Evolutionary conservation across 1,284 basidiomycete species (phyloP).

Genomic region (Bondarzewia mesenterica): DNA sequence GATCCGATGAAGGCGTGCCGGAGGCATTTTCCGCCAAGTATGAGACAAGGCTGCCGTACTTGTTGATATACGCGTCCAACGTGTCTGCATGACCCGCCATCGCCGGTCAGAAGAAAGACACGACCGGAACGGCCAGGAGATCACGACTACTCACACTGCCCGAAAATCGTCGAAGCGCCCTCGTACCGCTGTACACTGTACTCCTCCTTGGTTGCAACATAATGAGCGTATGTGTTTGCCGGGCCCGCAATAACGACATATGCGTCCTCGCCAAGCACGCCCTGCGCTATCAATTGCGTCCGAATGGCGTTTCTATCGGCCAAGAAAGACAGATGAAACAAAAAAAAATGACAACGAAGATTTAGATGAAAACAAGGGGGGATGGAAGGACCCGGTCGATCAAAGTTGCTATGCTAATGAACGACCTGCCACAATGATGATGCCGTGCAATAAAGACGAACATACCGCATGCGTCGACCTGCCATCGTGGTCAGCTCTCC

Average conservation of each 20-base stretch:
- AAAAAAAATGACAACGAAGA: no score
- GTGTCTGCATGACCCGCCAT: constrained; percentile 36
- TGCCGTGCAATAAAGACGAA: constrained; percentile 2
- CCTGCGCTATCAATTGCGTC: constrained; percentile 51
- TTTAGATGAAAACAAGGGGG: no score
- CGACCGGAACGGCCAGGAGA: constrained; percentile 3
- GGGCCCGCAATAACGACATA: constrained; percentile 75
- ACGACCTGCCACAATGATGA: no score
- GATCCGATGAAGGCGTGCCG: constrained; percentile 47
- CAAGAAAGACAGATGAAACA: neutral
- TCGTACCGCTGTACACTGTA: constrained; percentile 75
- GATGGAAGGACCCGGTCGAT: neutral
- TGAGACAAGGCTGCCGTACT: constrained; percentile 58
- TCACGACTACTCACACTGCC: constrained; percentile 48
- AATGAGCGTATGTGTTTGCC: constrained; percentile 75
- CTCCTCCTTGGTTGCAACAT: constrained; percentile 69
- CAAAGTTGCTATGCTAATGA: neutral
- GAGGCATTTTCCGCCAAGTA: constrained; percentile 47
- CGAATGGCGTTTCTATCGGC: constrained; percentile 58
- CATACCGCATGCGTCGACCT: constrained; percentile 35
- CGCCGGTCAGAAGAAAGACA: neutral
- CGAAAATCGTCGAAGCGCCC: constrained; percentile 76
- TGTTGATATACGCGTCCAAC: constrained; percentile 73
- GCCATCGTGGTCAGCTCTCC: constrained; percentile 59
- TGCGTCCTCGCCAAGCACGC: constrained; percentile 54